A percentile compares a stretch with the other conserved stretches of the same genome.
Evolutionary conservation across 352 stramenopile genomes (phyloP).

Genomic region (Phytophthora pinifolia): DNA sequence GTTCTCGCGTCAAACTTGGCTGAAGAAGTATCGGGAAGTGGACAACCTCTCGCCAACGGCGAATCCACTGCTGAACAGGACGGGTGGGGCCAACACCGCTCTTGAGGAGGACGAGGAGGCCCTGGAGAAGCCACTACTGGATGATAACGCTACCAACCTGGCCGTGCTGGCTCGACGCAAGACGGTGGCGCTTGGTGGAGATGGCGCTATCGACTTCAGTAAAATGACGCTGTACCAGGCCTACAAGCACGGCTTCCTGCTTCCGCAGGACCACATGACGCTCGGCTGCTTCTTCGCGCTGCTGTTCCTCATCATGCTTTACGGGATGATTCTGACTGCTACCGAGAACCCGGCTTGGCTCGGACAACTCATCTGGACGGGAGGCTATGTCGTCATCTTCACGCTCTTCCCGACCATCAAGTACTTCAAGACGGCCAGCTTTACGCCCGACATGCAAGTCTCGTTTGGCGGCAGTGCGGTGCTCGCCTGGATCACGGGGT

Average conservation of each 20-base stretch:
- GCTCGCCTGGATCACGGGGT: conserved; percentile 67
- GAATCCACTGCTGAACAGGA: conserved; percentile 21
- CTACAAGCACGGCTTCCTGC: conserved; percentile 63
- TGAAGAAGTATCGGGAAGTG: conserved; percentile 57
- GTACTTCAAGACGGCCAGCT: conserved; percentile 68
- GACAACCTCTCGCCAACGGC: conserved; percentile 26
- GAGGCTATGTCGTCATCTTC: conserved; percentile 63
- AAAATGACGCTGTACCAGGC: conserved; percentile 78
- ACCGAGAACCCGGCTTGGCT: conserved; percentile 71
- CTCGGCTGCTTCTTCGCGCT: conserved; percentile 58
- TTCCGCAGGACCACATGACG: conserved; percentile 78
- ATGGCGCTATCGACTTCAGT: conserved; percentile 53
- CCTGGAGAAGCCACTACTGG: conserved; percentile 14
- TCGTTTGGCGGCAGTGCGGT: conserved; percentile 51
- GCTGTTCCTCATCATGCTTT: conserved; percentile 62
- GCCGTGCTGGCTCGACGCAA: conserved; percentile 27
- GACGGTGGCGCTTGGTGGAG: conserved; percentile 11
- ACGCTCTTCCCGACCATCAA: conserved; percentile 73
- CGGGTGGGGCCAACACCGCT: conserved; percentile 13
- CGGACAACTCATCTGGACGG: conserved; percentile 74
- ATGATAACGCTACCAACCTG: conserved; percentile 17
- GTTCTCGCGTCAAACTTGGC: conserved; percentile 52
- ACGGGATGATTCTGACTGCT: conserved; percentile 61
- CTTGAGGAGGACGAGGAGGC: conserved; percentile 19
- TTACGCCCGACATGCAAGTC: conserved; percentile 61